Evolutionary conservation across 2,329 filamentous ascomycete species (phyloP), one percentile per base, ranked within the genome.

Genomic region (Coniochaeta prunicola): DNA sequence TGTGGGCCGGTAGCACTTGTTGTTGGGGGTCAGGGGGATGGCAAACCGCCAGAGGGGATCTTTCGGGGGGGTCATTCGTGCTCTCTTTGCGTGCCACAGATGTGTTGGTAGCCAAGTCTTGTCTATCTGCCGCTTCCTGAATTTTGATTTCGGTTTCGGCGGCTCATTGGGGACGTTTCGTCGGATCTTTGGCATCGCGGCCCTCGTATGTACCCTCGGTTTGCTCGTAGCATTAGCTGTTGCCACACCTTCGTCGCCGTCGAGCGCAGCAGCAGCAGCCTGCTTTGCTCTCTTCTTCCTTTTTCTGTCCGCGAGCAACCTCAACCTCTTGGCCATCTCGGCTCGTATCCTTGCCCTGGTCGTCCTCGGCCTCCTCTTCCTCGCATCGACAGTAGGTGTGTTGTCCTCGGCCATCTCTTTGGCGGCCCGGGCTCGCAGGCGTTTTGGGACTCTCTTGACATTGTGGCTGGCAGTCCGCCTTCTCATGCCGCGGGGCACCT

Each of bases 81-180:
- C 91, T 60, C 94, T 81, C 73, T 99, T 99, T 2, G 93, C 87
- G 73, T 96, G 92, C 83, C 90, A 99, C 63, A 96, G 76, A 71
- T 99, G 94, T 7, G 94, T 97, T 0, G 94, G 94, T 17, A 99
- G 78, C 91, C 93, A 97, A 2, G 90, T 92, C 77, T 97, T 97
- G 71, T 90, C 81, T 53, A 88, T 77, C 70, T 97, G 93, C 33
- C 94, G 86, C 73, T 91, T 94, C 64, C 88, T 86, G 70, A 91
- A 97, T 67, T 88, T 92, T 24, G 75, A 83, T 50, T 80, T 81
- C 1, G 85, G 70, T 56, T 67, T 71, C 0, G 74, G 76, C 2
- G 86, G 71, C 70, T 83, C 78, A 58, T 90, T 89, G 56, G 92
- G 80, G 57, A 76, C 78, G 66, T 91, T 85, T 65, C 86, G 85